Conservation (phyloP, 345 rosid species). For the Camelina hispida region DNA sequence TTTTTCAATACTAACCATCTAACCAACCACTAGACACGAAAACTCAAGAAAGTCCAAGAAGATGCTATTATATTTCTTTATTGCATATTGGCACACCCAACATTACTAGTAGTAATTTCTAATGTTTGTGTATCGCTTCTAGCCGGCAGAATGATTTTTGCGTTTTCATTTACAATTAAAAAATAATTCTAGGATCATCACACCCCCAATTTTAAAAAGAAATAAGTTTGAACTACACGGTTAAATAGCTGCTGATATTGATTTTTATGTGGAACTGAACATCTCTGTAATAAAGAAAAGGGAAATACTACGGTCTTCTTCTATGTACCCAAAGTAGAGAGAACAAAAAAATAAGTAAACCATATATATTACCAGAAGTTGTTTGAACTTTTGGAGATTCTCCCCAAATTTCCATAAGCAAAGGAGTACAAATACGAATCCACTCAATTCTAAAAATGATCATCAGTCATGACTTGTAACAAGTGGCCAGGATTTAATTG, state of each 20-base stretch:
- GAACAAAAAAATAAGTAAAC: background rate
- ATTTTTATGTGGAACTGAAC: background rate
- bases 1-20: background rate
- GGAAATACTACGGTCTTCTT: background rate
- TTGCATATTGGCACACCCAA: background rate
- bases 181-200: background rate
- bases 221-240: background rate
- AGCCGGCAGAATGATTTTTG: background rate
- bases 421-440: slow-evolving; percentile 28
- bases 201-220: background rate
- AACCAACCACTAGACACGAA: slow-evolving; percentile 4
- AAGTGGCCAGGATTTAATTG: slow-evolving; percentile 31
- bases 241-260: background rate
- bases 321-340: background rate
- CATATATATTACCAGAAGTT: background rate
- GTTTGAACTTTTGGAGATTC: slow-evolving; percentile 32
- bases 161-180: too few species aligned
- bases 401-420: slow-evolving; percentile 14
- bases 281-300: background rate
- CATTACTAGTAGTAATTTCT: background rate
- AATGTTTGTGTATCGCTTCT: background rate
- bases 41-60: slow-evolving; percentile 1
- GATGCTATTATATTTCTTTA: background rate
- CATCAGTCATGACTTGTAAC: slow-evolving; percentile 26
- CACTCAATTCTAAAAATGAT: slow-evolving; percentile 6